Conservation (phyloP, 371 early-diverging fungal species). For the Lichtheimia ornata region DNA sequence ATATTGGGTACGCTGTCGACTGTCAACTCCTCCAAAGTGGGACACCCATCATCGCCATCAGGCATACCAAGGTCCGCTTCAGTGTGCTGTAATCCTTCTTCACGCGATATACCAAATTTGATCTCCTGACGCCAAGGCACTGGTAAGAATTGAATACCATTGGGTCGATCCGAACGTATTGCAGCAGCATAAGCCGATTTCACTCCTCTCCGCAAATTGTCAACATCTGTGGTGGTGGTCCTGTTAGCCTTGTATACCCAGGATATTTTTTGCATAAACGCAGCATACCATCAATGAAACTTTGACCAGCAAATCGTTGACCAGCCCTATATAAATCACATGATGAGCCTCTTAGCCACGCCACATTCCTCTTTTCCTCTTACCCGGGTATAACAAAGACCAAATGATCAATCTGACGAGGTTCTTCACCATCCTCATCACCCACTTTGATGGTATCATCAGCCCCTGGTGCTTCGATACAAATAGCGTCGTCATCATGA, state of each 20-base stretch:
- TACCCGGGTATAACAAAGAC: constrained; percentile 81
- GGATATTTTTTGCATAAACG: not conserved
- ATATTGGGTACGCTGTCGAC: constrained; percentile 83
- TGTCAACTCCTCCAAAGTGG: constrained; percentile 75
- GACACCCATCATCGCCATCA: constrained; percentile 58
- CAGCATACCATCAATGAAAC: constrained; percentile 70
- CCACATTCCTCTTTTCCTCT: not conserved
- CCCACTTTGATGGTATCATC: constrained; percentile 45
- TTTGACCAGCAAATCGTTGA: constrained; percentile 75
- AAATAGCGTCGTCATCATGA: constrained; percentile 15
- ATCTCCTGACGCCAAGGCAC: constrained; percentile 83
- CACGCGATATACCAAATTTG: constrained; percentile 67
- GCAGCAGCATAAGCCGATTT: constrained; percentile 50
- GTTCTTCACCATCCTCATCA: constrained; percentile 44
- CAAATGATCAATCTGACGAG: constrained; percentile 72
- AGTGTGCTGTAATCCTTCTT: constrained; percentile 37
- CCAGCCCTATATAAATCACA: constrained; percentile 58
- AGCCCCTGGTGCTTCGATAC: constrained; percentile 38
- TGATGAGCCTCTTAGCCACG: not conserved
- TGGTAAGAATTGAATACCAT: constrained; percentile 80
- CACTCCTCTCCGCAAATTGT: constrained; percentile 67
- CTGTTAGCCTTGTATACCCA: not conserved
- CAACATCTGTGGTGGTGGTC: constrained; percentile 56
- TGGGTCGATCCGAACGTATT: constrained; percentile 23
- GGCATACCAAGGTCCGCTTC: constrained; percentile 60